Base-by-base conservation (phyloP, 805 yeast species). In the Wickerhamomyces bovis region DNA sequence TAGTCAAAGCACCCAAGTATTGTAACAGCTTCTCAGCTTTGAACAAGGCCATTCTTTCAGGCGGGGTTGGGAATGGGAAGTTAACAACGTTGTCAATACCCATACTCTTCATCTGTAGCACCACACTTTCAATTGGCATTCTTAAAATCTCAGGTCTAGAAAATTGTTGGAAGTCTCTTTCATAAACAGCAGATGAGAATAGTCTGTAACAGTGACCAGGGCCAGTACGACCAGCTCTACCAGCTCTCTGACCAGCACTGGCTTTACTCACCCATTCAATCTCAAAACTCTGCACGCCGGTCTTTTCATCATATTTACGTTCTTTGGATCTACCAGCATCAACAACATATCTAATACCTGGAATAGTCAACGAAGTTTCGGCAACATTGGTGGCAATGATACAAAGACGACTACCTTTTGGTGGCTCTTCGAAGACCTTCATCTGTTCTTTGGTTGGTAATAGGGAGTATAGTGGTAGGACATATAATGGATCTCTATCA, bases 141-240 rank as follows among this genome's bases (percentile, higher is more conserved):
- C 98, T 73, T 48, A 87, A 68, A 41, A 94, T 90, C 63, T 94
- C 99, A 0, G 99, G 98, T 46, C 72, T 73, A 11, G 94, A 76
- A 58, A 94, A 94, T 58, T 84, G 89, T 4, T 73, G 73, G 62
- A 94, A 94, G 53, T 84, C 94, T 51, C 81, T 78, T 61, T 94
- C 97, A 63, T 73, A 94, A 8, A 95, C 85, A 2, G 99, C 99
- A 15, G 98, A 90, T 0, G 98, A 92, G 58, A 75, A 94, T 13
- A 94, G 65, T 50, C 99, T 72, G 63, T 94, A 94, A 63, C 97
- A 88, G 60, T 94, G 98, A 48, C 99, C 99, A 0, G 99, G 97
- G 0, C 98, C 99, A 0, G 97, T 90, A 75, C 98, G 83, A 62
- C 97, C 98, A 43, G 98, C 98, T 72, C 98, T 82, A 61, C 98